phyloP scores from a whole-genome alignment of 2,329 filamentous ascomycete genomes.

The Talaromyces sp. region DNA sequence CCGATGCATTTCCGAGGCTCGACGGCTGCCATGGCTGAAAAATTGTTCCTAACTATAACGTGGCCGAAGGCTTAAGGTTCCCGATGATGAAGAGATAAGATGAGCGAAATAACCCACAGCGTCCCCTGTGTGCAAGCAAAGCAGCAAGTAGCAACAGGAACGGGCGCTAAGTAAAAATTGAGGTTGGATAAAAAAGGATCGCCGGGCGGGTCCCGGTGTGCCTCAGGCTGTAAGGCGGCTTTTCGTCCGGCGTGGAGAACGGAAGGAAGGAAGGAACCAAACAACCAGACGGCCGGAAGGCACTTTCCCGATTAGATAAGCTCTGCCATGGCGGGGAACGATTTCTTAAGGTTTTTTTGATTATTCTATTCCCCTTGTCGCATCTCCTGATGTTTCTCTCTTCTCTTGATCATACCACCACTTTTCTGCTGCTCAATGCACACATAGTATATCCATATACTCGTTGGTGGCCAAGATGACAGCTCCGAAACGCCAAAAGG shows the following conservation, averaged over 20 bases:
- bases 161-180: neutral
- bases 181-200: neutral
- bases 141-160: too few relatives aligned
- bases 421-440: neutral
- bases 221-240: too few relatives aligned
- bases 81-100: too few relatives aligned
- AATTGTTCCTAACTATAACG: neutral
- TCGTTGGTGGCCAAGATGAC: neutral
- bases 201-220: neutral
- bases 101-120: neutral
- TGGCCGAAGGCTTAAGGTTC: neutral
- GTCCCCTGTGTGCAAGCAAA: neutral
- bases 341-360: too few relatives aligned
- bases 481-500: slow-evolving; percentile 52
- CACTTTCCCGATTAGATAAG: slow-evolving; percentile 7
- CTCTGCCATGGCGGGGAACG: neutral
- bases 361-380: too few relatives aligned
- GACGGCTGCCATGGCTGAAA: slow-evolving; percentile 24
- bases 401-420: neutral
- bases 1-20: slow-evolving; percentile 60
- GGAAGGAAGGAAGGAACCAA: neutral
- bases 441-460: neutral
- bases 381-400: neutral
- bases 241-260: too few relatives aligned
- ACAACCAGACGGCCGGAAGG: neutral